These are phyloP conservation scores for Chlorella sp. DNA, from an alignment of 139 green algal species.

Conservation along the genomic window DNA sequence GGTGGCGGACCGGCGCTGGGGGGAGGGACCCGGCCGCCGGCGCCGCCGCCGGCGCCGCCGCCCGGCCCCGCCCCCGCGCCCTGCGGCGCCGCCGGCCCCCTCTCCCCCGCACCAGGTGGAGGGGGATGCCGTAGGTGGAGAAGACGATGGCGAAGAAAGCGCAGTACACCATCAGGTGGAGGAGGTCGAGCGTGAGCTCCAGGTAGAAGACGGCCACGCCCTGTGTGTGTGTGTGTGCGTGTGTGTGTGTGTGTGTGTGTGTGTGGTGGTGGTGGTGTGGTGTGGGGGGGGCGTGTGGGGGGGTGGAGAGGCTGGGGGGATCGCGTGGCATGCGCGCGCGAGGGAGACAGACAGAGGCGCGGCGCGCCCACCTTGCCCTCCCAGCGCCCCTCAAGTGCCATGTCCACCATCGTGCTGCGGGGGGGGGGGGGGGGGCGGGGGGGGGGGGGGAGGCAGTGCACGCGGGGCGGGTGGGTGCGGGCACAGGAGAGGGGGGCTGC, in stretches of 20 bases:
- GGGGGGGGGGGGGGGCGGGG: neutral
- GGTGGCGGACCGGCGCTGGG: too few relatives aligned
- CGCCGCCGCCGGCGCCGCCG: too few relatives aligned
- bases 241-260: neutral
- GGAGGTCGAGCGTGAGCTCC: constrained; percentile 94
- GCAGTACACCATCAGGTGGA: constrained; percentile 96
- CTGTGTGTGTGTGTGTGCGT: neutral
- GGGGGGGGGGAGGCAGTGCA: neutral
- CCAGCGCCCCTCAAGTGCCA: constrained; percentile 88
- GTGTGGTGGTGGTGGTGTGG: neutral
- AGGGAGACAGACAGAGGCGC: too few relatives aligned
- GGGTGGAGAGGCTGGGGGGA: too few relatives aligned
- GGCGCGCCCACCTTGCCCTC: constrained; percentile 83
- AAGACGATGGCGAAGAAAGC: constrained; percentile 98
- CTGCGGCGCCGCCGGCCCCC: too few relatives aligned
- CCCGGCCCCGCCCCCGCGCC: too few relatives aligned
- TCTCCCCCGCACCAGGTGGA: constrained; percentile 97
- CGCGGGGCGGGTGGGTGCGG: neutral
- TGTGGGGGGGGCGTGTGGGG: too few relatives aligned
- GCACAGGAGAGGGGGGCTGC: neutral
- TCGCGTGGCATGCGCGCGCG: too few relatives aligned
- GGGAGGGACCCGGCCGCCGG: too few relatives aligned
- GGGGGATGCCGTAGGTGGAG: constrained; percentile 91
- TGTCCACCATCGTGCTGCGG: constrained; percentile 65
- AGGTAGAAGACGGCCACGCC: constrained; percentile 93